Conservation (phyloP, 768 basidiomycete species). For the Mrakia hoshinonis region DNA sequence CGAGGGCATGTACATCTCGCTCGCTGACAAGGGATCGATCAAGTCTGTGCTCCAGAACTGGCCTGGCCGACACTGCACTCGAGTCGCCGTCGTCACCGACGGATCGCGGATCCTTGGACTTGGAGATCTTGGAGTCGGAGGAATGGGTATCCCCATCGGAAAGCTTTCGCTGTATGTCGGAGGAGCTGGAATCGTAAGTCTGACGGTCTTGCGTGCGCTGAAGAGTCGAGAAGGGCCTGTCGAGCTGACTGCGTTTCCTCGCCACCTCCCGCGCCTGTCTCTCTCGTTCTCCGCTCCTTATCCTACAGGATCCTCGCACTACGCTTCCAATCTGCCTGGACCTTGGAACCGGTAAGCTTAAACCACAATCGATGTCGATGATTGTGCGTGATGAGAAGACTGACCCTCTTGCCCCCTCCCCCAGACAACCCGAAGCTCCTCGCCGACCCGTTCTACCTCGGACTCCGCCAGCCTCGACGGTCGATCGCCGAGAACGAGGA, state of each 20-base stretch:
- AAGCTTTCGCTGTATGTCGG: slow-evolving; percentile 84
- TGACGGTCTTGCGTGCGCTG: slow-evolving; percentile 39
- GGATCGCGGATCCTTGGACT: slow-evolving; percentile 86
- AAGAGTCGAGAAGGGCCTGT: no score
- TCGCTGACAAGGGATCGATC: slow-evolving; percentile 76
- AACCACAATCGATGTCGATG: no score
- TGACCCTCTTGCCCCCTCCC: no score
- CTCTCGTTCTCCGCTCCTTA: no score
- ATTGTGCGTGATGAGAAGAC: no score
- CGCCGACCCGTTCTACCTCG: slow-evolving; percentile 82
- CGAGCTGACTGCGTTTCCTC: background rate
- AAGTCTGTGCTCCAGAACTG: slow-evolving; percentile 60
- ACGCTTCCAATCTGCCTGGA: slow-evolving; percentile 51
- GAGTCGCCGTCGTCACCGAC: slow-evolving; percentile 22
- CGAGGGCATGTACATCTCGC: slow-evolving; percentile 51
- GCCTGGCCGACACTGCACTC: slow-evolving; percentile 56
- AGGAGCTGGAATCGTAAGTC: slow-evolving; percentile 57
- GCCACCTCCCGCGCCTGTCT: background rate
- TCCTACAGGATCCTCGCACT: background rate
- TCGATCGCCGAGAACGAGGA: slow-evolving; percentile 37
- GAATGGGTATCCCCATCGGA: slow-evolving; percentile 57
- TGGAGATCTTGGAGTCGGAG: slow-evolving; percentile 45
- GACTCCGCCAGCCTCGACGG: slow-evolving; percentile 52
- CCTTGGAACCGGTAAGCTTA: slow-evolving; percentile 83
- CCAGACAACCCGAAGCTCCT: slow-evolving; percentile 68